phyloP scores from a whole-genome alignment of 805 yeast species.

The Candida insectorum region DNA sequence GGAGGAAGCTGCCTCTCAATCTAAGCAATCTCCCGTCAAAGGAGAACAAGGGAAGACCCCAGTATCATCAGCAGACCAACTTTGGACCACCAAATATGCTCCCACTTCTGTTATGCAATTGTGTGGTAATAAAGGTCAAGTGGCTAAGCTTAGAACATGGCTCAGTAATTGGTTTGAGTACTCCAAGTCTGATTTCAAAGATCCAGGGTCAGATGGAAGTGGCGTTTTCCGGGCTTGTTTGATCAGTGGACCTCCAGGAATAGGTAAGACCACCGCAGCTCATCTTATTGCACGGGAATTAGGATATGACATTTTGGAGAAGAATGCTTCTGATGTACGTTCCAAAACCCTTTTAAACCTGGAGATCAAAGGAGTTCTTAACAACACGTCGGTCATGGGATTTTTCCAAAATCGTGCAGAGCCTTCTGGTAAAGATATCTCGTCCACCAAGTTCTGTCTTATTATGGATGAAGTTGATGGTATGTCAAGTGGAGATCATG shows the following conservation, averaged over 20 bases:
- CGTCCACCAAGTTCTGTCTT: constrained; percentile 56
- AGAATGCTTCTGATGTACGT: constrained; percentile 86
- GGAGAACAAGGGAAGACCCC: neutral
- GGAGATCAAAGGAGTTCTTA: constrained; percentile 66
- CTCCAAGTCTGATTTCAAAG: constrained; percentile 52
- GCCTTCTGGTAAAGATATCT: constrained; percentile 9
- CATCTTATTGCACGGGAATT: constrained; percentile 66
- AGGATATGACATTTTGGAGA: constrained; percentile 73
- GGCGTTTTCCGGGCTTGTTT: constrained; percentile 78
- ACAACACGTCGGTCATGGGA: constrained; percentile 81
- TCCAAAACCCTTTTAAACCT: constrained; percentile 73
- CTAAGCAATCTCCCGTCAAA: constrained; percentile 1
- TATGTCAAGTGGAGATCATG: constrained; percentile 98
- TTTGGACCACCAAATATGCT: constrained; percentile 94
- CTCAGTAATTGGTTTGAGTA: constrained; percentile 68
- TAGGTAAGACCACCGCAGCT: constrained; percentile 81
- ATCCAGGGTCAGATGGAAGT: constrained; percentile 59
- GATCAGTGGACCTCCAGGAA: constrained; percentile 85
- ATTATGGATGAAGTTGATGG: constrained; percentile 99
- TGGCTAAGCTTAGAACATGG: constrained; percentile 70
- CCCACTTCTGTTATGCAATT: constrained; percentile 73
- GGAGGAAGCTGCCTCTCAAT: constrained; percentile 5
- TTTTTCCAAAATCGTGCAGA: constrained; percentile 48
- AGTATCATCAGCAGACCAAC: constrained; percentile 25
- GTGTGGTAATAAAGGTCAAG: constrained; percentile 85